These are phyloP conservation scores for Toxoplasma gondii DNA, from an alignment of 169 alveolate genomes.

Conservation along the genomic window DNA sequence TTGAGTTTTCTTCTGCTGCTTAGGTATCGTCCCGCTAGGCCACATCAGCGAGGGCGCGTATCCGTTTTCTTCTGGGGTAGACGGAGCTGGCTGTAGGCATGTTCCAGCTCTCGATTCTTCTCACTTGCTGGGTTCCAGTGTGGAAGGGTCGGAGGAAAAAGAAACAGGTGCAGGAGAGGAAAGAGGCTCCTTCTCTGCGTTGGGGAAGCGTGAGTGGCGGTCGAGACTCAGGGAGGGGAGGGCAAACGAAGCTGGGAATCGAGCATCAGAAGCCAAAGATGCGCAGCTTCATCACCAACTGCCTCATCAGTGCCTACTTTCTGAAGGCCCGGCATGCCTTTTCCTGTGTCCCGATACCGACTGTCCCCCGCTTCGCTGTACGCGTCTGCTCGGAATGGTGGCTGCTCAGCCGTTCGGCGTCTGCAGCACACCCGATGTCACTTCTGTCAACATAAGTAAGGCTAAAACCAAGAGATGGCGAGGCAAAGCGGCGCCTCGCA, in stretches of 20 bases:
- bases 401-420: constrained; percentile 7
- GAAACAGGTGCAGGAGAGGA: background rate
- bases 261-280: too few relatives aligned
- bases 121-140: background rate
- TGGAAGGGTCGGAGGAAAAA: background rate
- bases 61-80: background rate
- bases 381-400: constrained; percentile 29
- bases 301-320: background rate
- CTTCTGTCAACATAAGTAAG: constrained; percentile 13
- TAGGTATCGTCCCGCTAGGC: constrained; percentile 6
- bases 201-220: background rate
- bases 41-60: constrained; percentile 6
- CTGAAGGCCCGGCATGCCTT: background rate
- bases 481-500: too few relatives aligned
- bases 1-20: background rate
- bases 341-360: constrained; percentile 19
- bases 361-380: constrained; percentile 34
- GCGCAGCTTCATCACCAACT: background rate
- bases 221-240: background rate
- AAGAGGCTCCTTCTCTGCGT: background rate
- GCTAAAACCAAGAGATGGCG: background rate
- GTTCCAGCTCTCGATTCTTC: background rate
- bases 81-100: background rate
- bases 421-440: constrained; percentile 25
- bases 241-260: too few relatives aligned